Conservation (phyloP, 1,284 basidiomycete species). For the Trichosporon inkin region DNA sequence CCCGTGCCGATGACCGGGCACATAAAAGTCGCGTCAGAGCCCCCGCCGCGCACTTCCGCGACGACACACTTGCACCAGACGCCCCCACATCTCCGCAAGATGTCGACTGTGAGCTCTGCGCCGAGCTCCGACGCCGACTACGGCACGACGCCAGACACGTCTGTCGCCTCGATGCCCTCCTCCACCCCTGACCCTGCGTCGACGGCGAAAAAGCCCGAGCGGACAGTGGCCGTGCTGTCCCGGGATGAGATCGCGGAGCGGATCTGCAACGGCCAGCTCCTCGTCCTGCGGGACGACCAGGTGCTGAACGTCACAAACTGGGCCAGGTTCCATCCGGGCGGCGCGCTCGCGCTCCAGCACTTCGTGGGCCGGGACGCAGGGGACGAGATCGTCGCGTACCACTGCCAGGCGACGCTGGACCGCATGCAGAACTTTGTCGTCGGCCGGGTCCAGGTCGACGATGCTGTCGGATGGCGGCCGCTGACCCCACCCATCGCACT, state of each 20-base stretch:
- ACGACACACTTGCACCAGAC: not conserved
- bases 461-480: conserved; percentile 61
- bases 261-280: conserved; percentile 69
- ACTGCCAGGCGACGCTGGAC: conserved; percentile 63
- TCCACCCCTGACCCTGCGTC: not conserved
- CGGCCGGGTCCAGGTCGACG: conserved; percentile 57
- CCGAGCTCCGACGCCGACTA: not conserved
- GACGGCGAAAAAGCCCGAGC: not conserved
- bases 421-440: conserved; percentile 69
- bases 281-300: conserved; percentile 72
- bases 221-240: not conserved
- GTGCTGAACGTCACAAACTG: conserved; percentile 79
- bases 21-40: conserved; percentile 3
- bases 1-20: not conserved
- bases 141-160: not conserved
- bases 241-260: conserved; percentile 37
- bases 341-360: conserved; percentile 83
- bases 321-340: conserved; percentile 85
- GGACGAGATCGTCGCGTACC: conserved; percentile 92
- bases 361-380: conserved; percentile 93
- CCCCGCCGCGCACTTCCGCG: not conserved
- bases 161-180: not conserved
- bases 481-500: conserved; percentile 84
- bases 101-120: conserved; percentile 4
- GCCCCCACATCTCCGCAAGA: not conserved